Base-by-base conservation (phyloP, 305 asterid species). In the Stenogyne calaminthoides region DNA sequence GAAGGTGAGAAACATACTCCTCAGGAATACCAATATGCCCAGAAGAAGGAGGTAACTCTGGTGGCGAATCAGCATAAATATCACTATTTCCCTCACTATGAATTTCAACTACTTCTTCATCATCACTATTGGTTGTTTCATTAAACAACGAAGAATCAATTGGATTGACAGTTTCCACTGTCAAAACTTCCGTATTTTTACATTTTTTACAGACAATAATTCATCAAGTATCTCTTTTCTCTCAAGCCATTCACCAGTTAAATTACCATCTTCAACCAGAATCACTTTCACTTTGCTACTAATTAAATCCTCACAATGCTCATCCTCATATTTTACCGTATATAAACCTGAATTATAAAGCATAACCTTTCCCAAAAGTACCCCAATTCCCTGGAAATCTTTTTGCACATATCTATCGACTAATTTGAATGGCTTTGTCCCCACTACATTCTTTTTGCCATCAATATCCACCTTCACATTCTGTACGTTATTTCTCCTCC, bases 31-130 rank as follows among this genome's bases (percentile, higher is more conserved):
- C 97, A 84, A 95, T 86, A 76, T 86, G 85, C 60, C 97, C 89
- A 52, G 98, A 93, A 62, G 98, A 92, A 77, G 91, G 89, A 70
- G 98, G 99, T 80, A 95, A 76, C 71, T 91, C 89, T 10, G 95
- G 98, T 15, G 88, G 90, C 52, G 93, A 85, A 77, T 88, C 91
- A 72, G 70, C 80, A 76, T 76, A 82, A 78, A 49, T 76, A 75
- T 76, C 82, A 51, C 44, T 70, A 51, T 76, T 77, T 29, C 60
- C 72, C 44, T 70, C 80, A 77, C 68, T 65, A 22, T 75, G 76
- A 76, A 40, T 80, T 27, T 55, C 78, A 39, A 67, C 81, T 62
- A 58, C 69, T n/a, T n/a, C 69, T 68, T 66, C 87, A 59, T 57
- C 62, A 62, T 76, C 77, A 64, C 61, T 76, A 71, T 75, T 80